phyloP scores from a whole-genome alignment of 1,284 basidiomycete species.

The Mycena sp. region DNA sequence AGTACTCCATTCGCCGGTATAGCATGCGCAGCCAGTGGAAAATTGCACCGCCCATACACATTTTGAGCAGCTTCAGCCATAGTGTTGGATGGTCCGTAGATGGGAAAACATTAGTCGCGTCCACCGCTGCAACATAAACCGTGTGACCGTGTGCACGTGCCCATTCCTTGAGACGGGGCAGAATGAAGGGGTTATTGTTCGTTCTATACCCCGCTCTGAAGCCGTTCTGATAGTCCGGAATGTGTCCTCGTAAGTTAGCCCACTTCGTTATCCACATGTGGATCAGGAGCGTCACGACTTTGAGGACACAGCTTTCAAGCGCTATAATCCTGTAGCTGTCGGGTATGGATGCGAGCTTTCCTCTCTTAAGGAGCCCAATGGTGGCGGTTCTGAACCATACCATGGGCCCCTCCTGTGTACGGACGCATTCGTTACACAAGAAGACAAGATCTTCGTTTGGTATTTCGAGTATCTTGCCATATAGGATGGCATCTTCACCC shows the following conservation, averaged over 20 bases:
- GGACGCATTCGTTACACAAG: conserved; percentile 4
- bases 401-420: background rate
- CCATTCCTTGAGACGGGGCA: background rate
- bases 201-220: background rate
- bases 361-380: background rate
- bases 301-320: background rate
- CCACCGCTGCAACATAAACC: conserved; percentile 29
- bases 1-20: conserved; percentile 28
- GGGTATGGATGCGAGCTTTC: background rate
- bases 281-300: background rate
- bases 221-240: background rate
- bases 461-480: background rate
- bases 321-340: background rate
- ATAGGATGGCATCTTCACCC: background rate
- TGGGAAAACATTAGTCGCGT: conserved; percentile 34
- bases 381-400: background rate
- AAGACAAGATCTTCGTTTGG: background rate
- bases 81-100: conserved; percentile 32
- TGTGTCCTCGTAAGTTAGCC: background rate
- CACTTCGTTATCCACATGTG: background rate
- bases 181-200: background rate
- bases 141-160: conserved; percentile 6
- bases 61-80: conserved; percentile 27
- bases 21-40: conserved; percentile 33
- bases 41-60: conserved; percentile 24